phyloP scores from a whole-genome alignment of 1,139 yeast genomes.

The Saccharomyces pastorianus region DNA sequence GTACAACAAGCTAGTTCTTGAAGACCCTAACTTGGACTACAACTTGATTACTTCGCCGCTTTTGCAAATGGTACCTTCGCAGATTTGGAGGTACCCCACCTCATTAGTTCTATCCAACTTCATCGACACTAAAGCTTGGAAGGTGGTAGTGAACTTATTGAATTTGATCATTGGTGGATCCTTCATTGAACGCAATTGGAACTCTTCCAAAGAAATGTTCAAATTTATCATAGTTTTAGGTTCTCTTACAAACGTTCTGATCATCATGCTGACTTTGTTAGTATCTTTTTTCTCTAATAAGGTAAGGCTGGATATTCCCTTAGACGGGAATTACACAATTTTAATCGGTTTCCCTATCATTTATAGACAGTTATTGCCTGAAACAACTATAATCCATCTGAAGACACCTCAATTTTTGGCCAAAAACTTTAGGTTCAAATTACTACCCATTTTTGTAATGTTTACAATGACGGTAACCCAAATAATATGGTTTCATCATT shows the following conservation, averaged over 20 bases:
- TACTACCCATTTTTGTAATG: slow-evolving; percentile 59
- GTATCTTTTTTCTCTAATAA: slow-evolving; percentile 34
- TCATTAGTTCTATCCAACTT: slow-evolving; percentile 64
- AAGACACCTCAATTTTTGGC: slow-evolving; percentile 51
- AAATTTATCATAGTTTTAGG: slow-evolving; percentile 53
- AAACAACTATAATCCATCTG: slow-evolving; percentile 50
- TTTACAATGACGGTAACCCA: slow-evolving; percentile 34
- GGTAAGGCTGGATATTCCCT: slow-evolving; percentile 31
- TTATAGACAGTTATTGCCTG: slow-evolving; percentile 82
- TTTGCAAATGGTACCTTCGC: slow-evolving; percentile 62
- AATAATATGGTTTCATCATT: slow-evolving; percentile 24
- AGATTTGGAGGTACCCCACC: slow-evolving; percentile 62
- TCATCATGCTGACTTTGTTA: slow-evolving; percentile 34
- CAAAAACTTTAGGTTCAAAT: slow-evolving; percentile 61
- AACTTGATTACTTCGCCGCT: slow-evolving; percentile 35
- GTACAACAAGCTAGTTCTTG: slow-evolving; percentile 17
- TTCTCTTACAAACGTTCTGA: slow-evolving; percentile 48
- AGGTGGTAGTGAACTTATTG: slow-evolving; percentile 42
- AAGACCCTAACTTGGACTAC: slow-evolving; percentile 23
- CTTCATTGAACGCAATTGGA: slow-evolving; percentile 49
- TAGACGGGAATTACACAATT: slow-evolving; percentile 69
- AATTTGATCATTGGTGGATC: slow-evolving; percentile 49
- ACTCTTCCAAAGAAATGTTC: slow-evolving; percentile 47
- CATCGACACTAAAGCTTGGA: slow-evolving; percentile 53
- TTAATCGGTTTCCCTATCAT: slow-evolving; percentile 75